Base-by-base conservation (phyloP, 768 basidiomycete genomes). In the Tylopilus balloui region DNA sequence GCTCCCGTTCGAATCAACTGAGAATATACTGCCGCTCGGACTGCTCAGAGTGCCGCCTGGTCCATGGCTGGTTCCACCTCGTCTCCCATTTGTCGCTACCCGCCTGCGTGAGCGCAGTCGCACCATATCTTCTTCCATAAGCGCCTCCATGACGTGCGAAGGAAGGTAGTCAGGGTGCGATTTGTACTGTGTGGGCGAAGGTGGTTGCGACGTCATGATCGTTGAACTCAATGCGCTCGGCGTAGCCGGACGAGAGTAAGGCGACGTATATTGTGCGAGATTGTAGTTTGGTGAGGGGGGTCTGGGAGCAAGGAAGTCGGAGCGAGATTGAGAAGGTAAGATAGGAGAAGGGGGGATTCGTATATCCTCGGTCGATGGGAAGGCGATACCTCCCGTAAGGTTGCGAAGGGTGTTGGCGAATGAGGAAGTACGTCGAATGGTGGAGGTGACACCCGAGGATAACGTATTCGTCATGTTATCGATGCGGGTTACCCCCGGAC, bases 71-170 rank as follows among this genome's bases (percentile, higher is more conserved):
- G 72, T 61, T 57, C 73, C 70, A 38, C 73, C 58, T 64, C 74
- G 66, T 52, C 77, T 69, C 29, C 71, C 61, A 41, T 79, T 69
- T n/a, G 58, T 47, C 20, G 64, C 54, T 1, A 69, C 56, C 32
- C 73, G 72, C 5, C 87, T 73, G 20, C 91, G 78, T 27, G 89
- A 85, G 19, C 84, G 73, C 31, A 97, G 62, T 4, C 95, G 80
- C 52, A 95, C 91, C 87, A 95, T 90, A 59, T 98, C 95, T 61
- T 95, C 92, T 59, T 92, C 90, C 65, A 92, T 88, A 24, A 98
- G 72, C 0, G 87, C 87, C 53, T 91, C 86, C 73, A 96, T 88
- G 19, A 92, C 88, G 57, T 88, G 78, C 12, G 81, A 84, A 2
- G 91, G 81, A 32, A 76, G 61, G 60, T 86, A 92, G 45, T 83